Conservation (phyloP, 1,139 yeast genomes). For the Candida albicans region DNA sequence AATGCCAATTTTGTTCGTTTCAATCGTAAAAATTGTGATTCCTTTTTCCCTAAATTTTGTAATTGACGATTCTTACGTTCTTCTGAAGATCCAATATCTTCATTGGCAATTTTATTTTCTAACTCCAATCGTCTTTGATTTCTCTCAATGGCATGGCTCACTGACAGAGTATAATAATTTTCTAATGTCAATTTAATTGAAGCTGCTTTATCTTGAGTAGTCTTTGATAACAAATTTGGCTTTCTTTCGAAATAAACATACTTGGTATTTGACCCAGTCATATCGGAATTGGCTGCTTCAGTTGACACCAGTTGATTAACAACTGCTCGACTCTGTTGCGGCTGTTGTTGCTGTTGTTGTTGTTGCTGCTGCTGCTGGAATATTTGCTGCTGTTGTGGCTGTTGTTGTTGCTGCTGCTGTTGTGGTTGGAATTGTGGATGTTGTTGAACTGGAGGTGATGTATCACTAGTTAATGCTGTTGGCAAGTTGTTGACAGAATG, state of each 20-base stretch:
- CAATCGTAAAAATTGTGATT: conserved; percentile 71
- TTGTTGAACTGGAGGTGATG: conserved; percentile 21
- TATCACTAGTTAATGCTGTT: conserved; percentile 16
- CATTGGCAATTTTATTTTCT: conserved; percentile 65
- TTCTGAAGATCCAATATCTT: conserved; percentile 61
- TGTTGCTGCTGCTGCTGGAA: conserved; percentile 9
- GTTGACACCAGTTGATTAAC: conserved; percentile 7
- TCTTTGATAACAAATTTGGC: conserved; percentile 70
- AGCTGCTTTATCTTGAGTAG: conserved; percentile 71
- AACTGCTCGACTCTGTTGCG: conserved; percentile 11
- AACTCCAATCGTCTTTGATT: conserved; percentile 75
- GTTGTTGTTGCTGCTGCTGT: conserved; percentile 8
- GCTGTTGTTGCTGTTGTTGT: conserved; percentile 15
- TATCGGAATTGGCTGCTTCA: conserved; percentile 9
- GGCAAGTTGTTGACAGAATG: conserved; percentile 16
- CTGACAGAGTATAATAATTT: conserved; percentile 73
- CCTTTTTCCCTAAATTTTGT: conserved; percentile 70
- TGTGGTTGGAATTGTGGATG: conserved; percentile 10
- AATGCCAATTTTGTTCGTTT: conserved; percentile 72
- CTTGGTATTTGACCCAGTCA: conserved; percentile 23
- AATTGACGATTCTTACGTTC: conserved; percentile 75
- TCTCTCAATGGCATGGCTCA: conserved; percentile 77
- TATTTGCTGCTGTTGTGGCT: conserved; percentile 8
- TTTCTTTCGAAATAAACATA: conserved; percentile 82
- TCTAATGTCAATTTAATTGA: conserved; percentile 71